These are phyloP conservation scores for Neurospora sp. DNA, from an alignment of 495 filamentous ascomycete species.

Conservation along the genomic window DNA sequence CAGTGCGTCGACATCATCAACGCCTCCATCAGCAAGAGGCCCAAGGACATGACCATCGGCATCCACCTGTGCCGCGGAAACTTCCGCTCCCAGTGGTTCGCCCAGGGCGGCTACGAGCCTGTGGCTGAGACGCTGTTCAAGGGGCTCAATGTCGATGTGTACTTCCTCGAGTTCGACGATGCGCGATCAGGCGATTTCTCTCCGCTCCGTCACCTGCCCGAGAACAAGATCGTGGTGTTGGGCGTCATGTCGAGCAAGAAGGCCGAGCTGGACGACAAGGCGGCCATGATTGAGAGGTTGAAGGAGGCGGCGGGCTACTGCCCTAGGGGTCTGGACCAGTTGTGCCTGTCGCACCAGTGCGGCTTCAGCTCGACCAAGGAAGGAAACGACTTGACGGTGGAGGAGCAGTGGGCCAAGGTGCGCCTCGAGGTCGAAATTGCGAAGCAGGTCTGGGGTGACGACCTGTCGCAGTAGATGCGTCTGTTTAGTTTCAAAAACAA, in stretches of 20 bases:
- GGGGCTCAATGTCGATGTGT: slow-evolving; percentile 54
- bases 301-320: slow-evolving; percentile 51
- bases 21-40: slow-evolving; percentile 43
- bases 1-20: slow-evolving; percentile 57
- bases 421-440: slow-evolving; percentile 35
- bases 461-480: slow-evolving; percentile 24
- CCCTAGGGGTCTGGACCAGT: slow-evolving; percentile 46
- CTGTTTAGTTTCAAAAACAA: background rate
- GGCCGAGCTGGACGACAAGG: slow-evolving; percentile 51
- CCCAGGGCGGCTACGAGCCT: slow-evolving; percentile 57
- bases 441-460: slow-evolving; percentile 38
- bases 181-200: slow-evolving; percentile 56
- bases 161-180: slow-evolving; percentile 63
- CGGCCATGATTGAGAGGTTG: slow-evolving; percentile 46
- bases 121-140: slow-evolving; percentile 57
- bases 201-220: slow-evolving; percentile 51
- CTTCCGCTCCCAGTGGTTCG: slow-evolving; percentile 48
- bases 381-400: slow-evolving; percentile 49
- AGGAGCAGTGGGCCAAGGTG: slow-evolving; percentile 48
- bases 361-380: slow-evolving; percentile 57
- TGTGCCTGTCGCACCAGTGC: slow-evolving; percentile 59
- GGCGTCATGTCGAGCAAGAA: slow-evolving; percentile 59
- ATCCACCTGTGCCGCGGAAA: slow-evolving; percentile 59
- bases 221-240: slow-evolving; percentile 55
- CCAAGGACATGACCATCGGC: slow-evolving; percentile 52